These are phyloP conservation scores for Vicia sativa DNA, from an alignment of 306 rosid genomes.

Conservation along the genomic window DNA sequence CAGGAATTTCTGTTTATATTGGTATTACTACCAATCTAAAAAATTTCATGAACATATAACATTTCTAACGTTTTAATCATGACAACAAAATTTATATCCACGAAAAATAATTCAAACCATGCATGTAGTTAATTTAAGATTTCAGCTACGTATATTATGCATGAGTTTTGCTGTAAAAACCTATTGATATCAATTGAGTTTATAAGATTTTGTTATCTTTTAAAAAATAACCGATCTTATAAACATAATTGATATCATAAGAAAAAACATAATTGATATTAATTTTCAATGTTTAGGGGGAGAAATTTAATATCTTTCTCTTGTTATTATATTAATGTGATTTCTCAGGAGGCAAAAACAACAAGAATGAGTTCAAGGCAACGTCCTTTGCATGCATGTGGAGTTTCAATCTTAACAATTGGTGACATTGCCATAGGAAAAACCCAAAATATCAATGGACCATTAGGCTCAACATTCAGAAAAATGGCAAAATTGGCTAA, in stretches of 20 bases:
- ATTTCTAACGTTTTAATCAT: constrained; percentile 12
- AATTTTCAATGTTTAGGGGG: neutral
- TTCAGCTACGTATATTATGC: neutral
- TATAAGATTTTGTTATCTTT: neutral
- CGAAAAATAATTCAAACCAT: neutral
- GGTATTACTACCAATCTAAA: neutral
- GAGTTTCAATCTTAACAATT: constrained; percentile 52
- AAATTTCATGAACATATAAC: constrained; percentile 26
- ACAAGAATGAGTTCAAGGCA: constrained; percentile 49
- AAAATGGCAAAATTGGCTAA: constrained; percentile 34
- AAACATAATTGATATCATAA: neutral
- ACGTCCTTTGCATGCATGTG: constrained; percentile 68
- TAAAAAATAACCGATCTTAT: neutral
- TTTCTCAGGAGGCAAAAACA: constrained; percentile 40
- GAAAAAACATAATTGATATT: neutral
- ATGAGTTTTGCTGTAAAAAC: neutral
- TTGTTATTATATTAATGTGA: neutral
- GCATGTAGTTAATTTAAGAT: neutral
- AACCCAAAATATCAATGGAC: constrained; percentile 57
- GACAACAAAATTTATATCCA: neutral
- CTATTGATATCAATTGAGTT: neutral
- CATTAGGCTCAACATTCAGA: constrained; percentile 53
- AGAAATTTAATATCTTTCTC: neutral
- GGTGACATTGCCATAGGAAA: constrained; percentile 40
- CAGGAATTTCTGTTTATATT: neutral